Base-by-base conservation (phyloP, 495 filamentous ascomycete genomes). In the Hypoxylon intermedium region DNA sequence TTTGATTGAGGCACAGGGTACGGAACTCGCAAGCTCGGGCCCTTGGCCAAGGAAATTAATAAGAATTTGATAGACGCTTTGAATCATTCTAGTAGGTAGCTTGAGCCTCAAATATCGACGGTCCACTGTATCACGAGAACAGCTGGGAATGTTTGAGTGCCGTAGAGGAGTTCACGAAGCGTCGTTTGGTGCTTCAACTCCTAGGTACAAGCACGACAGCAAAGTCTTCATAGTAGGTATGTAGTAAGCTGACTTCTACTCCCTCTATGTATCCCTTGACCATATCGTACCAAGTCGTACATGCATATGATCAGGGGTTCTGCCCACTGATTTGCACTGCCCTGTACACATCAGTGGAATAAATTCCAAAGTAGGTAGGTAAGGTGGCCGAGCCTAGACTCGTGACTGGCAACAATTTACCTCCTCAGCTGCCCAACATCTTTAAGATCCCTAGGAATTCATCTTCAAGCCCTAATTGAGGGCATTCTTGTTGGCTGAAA, bases 311-410 rank as follows among this genome's bases (percentile, higher is more conserved):
- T 58, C 48, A 57, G 46, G 53, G 57, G 48, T 24, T 28, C 19
- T 38, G 48, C 24, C 21, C 6, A 24, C 54, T 49, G 41, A 64
- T 24, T 64, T 58, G 53, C 53, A 57, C 37, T 64, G 30, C 59
- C 60, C 21, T 31, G 60, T 31, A 43, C 43, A 20, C 42, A 64
- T 64, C 60, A 49, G 60, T 54, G 60, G 60, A 19, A 58, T 28
- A 9, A 19, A 24, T 34, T 53, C 43, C 24, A 33, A 53, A n/a
- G 53, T 37, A 31, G 24, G 31, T 45, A 46, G 26, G 21, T 34
- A 9, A 46, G 26, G 21, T 34, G 13, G 19, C 46, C 47, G 59
- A 62, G 33, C 4, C 58, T 37, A 55, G 51, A 55, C 30, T 55
- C 34, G 16, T 44, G 36, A 42, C 30, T 34, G 26, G 2, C 31